These are phyloP conservation scores for Astrocystis sublimbata DNA, from an alignment of 495 filamentous ascomycete genomes.

Conservation along the genomic window DNA sequence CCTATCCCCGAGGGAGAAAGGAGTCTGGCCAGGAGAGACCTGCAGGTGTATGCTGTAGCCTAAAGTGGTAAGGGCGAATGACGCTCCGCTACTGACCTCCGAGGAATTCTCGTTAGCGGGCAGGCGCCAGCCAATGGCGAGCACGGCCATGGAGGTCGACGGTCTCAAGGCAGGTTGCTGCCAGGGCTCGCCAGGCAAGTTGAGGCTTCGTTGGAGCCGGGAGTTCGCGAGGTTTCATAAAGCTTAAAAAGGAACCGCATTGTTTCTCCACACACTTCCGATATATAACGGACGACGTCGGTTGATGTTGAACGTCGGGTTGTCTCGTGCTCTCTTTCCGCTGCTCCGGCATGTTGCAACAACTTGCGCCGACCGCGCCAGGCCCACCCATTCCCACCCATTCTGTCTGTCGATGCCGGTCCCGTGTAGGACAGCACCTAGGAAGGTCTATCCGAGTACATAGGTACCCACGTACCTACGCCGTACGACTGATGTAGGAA, in stretches of 20 bases:
- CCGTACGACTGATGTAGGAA: no score
- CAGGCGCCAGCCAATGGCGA: conserved; percentile 10
- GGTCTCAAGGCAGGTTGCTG: conserved; percentile 20
- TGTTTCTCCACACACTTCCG: conserved; percentile 27
- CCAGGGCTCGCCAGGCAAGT: no score
- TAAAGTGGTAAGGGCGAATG: background rate
- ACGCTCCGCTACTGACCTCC: conserved; percentile 6
- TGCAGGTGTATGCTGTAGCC: background rate
- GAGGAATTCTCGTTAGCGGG: conserved; percentile 23
- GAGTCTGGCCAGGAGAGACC: no score
- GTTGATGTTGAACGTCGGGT: conserved; percentile 1
- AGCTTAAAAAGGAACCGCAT: conserved; percentile 37
- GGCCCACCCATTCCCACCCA: no score
- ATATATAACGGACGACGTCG: conserved; percentile 28
- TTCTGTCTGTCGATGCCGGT: background rate
- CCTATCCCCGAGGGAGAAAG: background rate
- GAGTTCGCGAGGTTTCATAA: conserved; percentile 36
- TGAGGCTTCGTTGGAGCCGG: conserved; percentile 31
- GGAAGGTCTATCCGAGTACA: no score
- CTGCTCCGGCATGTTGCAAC: background rate
- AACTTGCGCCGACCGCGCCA: background rate
- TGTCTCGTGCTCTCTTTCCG: conserved; percentile 4
- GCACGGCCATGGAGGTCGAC: background rate
- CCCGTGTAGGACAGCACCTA: background rate
- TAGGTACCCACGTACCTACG: no score